A percentile compares a stretch with the other conserved stretches of the same genome.
These are phyloP conservation scores for Stemphylium vesicarium DNA, from an alignment of 2,329 filamentous ascomycete species.

Conservation along the genomic window DNA sequence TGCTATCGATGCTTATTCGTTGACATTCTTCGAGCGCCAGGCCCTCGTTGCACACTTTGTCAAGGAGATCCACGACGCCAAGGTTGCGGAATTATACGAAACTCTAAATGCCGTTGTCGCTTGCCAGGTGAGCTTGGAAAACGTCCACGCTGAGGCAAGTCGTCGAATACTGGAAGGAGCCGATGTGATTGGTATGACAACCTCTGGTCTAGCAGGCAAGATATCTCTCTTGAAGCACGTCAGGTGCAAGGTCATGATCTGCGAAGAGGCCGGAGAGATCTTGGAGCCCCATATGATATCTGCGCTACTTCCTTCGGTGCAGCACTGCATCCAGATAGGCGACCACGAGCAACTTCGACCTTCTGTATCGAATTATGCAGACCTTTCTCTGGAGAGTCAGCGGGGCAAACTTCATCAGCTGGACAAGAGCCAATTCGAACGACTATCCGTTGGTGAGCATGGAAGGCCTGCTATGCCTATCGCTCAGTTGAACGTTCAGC, in stretches of 20 bases:
- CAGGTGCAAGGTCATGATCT: constrained; percentile 64
- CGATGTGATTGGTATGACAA: constrained; percentile 66
- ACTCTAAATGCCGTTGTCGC: constrained; percentile 1
- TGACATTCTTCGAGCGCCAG: constrained; percentile 19
- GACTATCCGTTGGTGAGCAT: constrained; percentile 52
- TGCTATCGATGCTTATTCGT: constrained; percentile 11
- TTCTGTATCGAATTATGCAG: constrained; percentile 60
- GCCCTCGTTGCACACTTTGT: constrained; percentile 23
- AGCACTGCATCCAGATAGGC: constrained; percentile 69
- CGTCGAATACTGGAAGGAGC: constrained; percentile 51
- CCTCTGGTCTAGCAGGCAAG: constrained; percentile 64
- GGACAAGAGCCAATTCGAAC: constrained; percentile 68
- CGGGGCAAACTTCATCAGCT: constrained; percentile 60
- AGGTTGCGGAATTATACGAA: constrained; percentile 22
- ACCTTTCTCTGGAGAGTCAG: constrained; percentile 59
- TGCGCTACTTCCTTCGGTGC: constrained; percentile 63
- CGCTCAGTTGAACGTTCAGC: constrained; percentile 61
- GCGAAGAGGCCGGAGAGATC: constrained; percentile 73
- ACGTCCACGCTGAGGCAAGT: constrained; percentile 48
- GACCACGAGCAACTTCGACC: constrained; percentile 69
- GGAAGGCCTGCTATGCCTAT: constrained; percentile 33
- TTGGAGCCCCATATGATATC: constrained; percentile 69
- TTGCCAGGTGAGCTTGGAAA: background rate
- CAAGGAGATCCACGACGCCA: constrained; percentile 15
- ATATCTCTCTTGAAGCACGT: constrained; percentile 58